Evolutionary conservation across 306 rosid genomes (phyloP), one percentile per base, ranked within the genome.

Genomic region (Cicer bijugum): DNA sequence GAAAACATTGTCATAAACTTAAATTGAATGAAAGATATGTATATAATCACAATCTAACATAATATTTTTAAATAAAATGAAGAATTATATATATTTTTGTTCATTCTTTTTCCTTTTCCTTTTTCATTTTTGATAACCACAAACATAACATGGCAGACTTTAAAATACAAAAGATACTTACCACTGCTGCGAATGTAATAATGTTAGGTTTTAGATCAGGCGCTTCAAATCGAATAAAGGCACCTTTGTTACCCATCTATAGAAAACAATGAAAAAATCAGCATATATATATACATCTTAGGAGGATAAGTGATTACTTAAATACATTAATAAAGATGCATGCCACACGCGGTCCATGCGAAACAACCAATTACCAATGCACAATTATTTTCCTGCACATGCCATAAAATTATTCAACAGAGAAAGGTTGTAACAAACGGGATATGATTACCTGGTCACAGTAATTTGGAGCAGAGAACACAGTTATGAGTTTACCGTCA

Each of bases 171-270:
- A 64, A 71, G 78, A 67, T 79, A 84, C 97, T 53, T 68, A 95
- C 99, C 96, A 95, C 97, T 12, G 99, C 95, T 43, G 97, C 78
- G 82, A 91, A 95, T 6, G 97, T 90, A 39, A 88, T 86, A 75
- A 95, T 87, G 86, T 91, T 85, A 1, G 97, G 97, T 86, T 91
- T 91, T 87, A 90, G 37, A 59, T 90, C 96, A 39, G 97, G 99
- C 1, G 96, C 90, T 83, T 91, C 89, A 9, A 95, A 95, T 52
- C 96, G 96, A 69, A 95, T 95, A 78, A 91, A 95, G 80, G 99
- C 99, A n/a, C 97, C 99, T 78, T 90, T 95, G 84, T 95, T 95
- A 82, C 93, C 97, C 99, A 95, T 95, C 99, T 95, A 95, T 89
- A 81, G 67, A 67, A 78, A 9, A 68, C 51, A 75, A 63, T 19